Base-by-base conservation (phyloP, 2,329 filamentous ascomycete genomes). In the Monilinia laxa region DNA sequence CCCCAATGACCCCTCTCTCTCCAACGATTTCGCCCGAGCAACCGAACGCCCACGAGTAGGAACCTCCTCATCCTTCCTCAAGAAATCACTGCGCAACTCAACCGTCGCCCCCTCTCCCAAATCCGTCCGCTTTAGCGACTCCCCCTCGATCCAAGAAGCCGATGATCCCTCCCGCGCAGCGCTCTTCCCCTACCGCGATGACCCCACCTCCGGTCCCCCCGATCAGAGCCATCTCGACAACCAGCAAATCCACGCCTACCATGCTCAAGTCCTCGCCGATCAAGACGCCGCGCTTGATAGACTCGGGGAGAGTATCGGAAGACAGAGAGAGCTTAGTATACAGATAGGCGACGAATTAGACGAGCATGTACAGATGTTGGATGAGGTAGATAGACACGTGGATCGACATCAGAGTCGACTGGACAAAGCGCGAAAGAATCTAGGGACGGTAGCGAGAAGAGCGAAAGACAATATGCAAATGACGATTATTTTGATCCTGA, bases 271-370 rank as follows among this genome's bases (percentile, higher is more conserved):
- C 35, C 82, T 99, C 49, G 84, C 85, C n/a, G 89, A 97, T 69
- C 95, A 99, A 79, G 95, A 99, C 76, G 90, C 91, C 71, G 93
- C 97, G 77, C 84, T 99, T n/a, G 94, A 98, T 77, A 83, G 85
- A 12, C 81, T 99, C 4, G 92, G 93, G n/a, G 86, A 88, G 74
- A 92, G 87, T 67, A 97, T 99, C 72, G 86, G 91, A 4, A 87
- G 95, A 51, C 95, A 98, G 81, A 84, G 96, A 60, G 92, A 98
- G 80, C 83, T 99, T 69, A 93, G 90, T 76, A 96, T 97, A 81
- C 92, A 95, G 80, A 98, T 99, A 74, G 94, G 95, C 40, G 91
- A 97, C 77, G 95, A 99, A 82, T 83, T 99, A 47, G 95, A 98
- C 73, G 90, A 88, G 72, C 95, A 99, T 75, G 90, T 96, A 49